Evolutionary conservation across 139 green algal genomes (phyloP).

Genomic region (Micractinium sp.): DNA sequence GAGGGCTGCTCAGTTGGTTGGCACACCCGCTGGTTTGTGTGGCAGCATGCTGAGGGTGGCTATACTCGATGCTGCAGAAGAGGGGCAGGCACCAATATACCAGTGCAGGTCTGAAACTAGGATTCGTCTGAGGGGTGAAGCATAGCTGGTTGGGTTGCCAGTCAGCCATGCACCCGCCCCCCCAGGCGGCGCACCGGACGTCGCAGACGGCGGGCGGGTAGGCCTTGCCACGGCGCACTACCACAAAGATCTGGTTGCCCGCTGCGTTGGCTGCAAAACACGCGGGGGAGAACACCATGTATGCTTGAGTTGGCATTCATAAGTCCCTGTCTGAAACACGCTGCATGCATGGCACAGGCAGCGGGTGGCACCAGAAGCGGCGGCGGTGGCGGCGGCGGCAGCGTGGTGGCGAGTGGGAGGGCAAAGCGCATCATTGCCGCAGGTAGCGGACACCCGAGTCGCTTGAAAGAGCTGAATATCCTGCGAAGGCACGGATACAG

Average conservation of each 20-base stretch:
- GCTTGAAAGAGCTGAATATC: background rate
- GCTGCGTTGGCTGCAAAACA: slow-evolving; percentile 25
- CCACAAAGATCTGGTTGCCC: slow-evolving; percentile 70
- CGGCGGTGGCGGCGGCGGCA: background rate
- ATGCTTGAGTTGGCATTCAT: too few relatives aligned
- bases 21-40: too few relatives aligned
- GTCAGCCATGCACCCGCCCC: background rate
- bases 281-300: too few relatives aligned
- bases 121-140: background rate
- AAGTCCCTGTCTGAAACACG: too few relatives aligned
- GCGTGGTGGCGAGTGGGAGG: background rate
- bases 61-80: background rate
- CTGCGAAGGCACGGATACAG: background rate
- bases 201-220: slow-evolving; percentile 69
- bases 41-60: too few relatives aligned
- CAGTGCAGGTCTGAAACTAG: too few relatives aligned
- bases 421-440: background rate
- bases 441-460: background rate
- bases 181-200: slow-evolving; percentile 52
- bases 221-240: slow-evolving; percentile 52
- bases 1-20: too few relatives aligned
- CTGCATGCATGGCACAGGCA: too few relatives aligned
- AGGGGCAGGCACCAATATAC: background rate
- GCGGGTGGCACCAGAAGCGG: background rate
- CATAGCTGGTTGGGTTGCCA: background rate